Evolutionary conservation across 768 basidiomycete genomes (phyloP), one percentile per base, ranked within the genome.

Genomic region (Hydnum rufescens): DNA sequence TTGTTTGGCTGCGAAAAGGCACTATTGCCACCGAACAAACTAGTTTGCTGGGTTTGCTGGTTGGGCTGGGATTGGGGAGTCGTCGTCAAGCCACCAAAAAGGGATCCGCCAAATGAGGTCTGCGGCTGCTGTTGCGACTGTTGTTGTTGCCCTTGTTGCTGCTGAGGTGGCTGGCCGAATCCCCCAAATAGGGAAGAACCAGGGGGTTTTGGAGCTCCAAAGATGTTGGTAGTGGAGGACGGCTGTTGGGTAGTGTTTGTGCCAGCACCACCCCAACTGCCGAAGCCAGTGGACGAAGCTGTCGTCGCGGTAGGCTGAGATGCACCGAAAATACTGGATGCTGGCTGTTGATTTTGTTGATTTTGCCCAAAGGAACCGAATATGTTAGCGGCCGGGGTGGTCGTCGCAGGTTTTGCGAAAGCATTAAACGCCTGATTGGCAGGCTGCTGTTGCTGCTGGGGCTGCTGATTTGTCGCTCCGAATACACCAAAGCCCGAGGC

Each of bases 391-490:
- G 49, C 26, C 4, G 50, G 22, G 5, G 49, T 25, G 50, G 51
- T 52, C 2, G 57, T 48, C 13, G 53, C 53, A 4, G 59, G 53
- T 49, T 56, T 52, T 8, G 63, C 60, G 58, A 64, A 64, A 16
- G 60, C 57, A 52, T 64, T 60, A 52, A 70, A 66, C 22, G 63
- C 51, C 30, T 66, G 63, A 26, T 61, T 62, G 51, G 57, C 55
- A 44, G 57, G 65, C 52, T 63, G 65, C 32, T 62, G 64, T 19
- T 67, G n/a, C n/a, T n/a, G n/a, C 32, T 62, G 64, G 18, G 67
- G n/a, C n/a, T n/a, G n/a, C n/a, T n/a, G n/a, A 64, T 62, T 74
- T 39, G 36, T 39, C 75, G 30, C 74, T n/a, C n/a, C 73, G 28
- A 59, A 60, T 16, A 32, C 49, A 34, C 59, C 57, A 42, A 59